A percentile compares a stretch with the other conserved stretches of the same genome.
Evolutionary conservation across 2,329 filamentous ascomycete genomes (phyloP).

Genomic region (Uncinocarpus reesii): DNA sequence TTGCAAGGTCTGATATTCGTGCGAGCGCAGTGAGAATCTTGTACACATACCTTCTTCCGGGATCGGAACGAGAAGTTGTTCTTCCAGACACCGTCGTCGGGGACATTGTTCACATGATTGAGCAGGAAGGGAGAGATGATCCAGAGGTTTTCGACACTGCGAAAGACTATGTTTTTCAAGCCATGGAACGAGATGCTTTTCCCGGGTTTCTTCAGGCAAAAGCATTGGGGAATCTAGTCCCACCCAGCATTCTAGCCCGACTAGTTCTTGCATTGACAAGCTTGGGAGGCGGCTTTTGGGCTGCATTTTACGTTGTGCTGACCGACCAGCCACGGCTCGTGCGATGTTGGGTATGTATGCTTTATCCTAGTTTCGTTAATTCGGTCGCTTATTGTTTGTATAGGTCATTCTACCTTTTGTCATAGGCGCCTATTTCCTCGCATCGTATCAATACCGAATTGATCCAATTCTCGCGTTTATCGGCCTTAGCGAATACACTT

Average conservation of each 20-base stretch:
- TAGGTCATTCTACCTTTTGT: slow-evolving; percentile 81
- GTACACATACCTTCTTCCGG: slow-evolving; percentile 91
- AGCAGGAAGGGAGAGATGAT: slow-evolving; percentile 84
- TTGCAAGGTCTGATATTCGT: slow-evolving; percentile 79
- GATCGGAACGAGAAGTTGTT: slow-evolving; percentile 93
- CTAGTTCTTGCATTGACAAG: slow-evolving; percentile 74
- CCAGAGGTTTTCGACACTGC: slow-evolving; percentile 94
- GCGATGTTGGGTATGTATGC: slow-evolving; percentile 66
- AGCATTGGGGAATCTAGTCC: slow-evolving; percentile 89
- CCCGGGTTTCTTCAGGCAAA: slow-evolving; percentile 92
- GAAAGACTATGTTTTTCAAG: slow-evolving; percentile 98
- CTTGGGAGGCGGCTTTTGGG: slow-evolving; percentile 90
- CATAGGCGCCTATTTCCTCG: slow-evolving; percentile 75
- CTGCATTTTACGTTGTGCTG: slow-evolving; percentile 86
- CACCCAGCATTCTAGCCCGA: slow-evolving; percentile 74
- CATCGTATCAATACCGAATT: slow-evolving; percentile 89
- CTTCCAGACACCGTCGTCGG: slow-evolving; percentile 78
- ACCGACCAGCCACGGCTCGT: slow-evolving; percentile 63
- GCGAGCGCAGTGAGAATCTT: slow-evolving; percentile 95
- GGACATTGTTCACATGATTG: slow-evolving; percentile 76
- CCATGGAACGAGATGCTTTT: slow-evolving; percentile 99
- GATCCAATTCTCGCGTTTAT: slow-evolving; percentile 81
- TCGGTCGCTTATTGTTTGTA: slow-evolving; percentile 17
- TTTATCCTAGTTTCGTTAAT: not conserved
- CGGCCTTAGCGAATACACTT: slow-evolving; percentile 93